These are phyloP conservation scores for Xylariaceae sp. DNA, from an alignment of 2,329 filamentous ascomycete genomes.

Conservation along the genomic window DNA sequence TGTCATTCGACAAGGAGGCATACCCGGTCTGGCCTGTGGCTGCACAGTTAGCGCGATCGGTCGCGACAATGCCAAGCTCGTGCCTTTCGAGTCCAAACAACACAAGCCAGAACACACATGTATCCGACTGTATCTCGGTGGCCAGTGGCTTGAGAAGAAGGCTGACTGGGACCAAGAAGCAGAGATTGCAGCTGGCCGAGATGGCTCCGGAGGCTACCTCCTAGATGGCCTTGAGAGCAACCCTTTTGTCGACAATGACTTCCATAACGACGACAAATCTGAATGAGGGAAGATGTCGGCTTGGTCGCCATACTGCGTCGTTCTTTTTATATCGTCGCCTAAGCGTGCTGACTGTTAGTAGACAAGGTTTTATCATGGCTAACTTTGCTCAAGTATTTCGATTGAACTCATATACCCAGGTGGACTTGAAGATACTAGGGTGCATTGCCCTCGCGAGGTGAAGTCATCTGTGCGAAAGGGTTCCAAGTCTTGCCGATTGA, in stretches of 20 bases:
- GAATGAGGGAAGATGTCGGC: not conserved
- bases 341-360: constrained; percentile 19
- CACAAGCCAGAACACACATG: constrained; percentile 54
- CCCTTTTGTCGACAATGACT: constrained; percentile 26
- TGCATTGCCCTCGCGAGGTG: not conserved
- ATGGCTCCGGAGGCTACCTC: constrained; percentile 53
- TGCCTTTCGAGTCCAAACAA: constrained; percentile 55
- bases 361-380: not conserved
- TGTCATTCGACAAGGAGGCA: constrained; percentile 46
- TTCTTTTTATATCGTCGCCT: constrained; percentile 2
- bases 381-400: constrained; percentile 9
- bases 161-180: constrained; percentile 49
- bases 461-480: not conserved
- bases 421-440: not conserved
- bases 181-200: constrained; percentile 50
- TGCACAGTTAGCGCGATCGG: constrained; percentile 54
- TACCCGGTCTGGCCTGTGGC: constrained; percentile 44
- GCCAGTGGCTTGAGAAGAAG: constrained; percentile 51
- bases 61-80: constrained; percentile 54
- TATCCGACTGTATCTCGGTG: constrained; percentile 53
- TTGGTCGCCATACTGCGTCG: not conserved
- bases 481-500: not conserved
- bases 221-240: constrained; percentile 39
- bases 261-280: not conserved
- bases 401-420: constrained; percentile 13